These are phyloP conservation scores for Adansonia digitata DNA, from an alignment of 345 rosid species.

Conservation along the genomic window DNA sequence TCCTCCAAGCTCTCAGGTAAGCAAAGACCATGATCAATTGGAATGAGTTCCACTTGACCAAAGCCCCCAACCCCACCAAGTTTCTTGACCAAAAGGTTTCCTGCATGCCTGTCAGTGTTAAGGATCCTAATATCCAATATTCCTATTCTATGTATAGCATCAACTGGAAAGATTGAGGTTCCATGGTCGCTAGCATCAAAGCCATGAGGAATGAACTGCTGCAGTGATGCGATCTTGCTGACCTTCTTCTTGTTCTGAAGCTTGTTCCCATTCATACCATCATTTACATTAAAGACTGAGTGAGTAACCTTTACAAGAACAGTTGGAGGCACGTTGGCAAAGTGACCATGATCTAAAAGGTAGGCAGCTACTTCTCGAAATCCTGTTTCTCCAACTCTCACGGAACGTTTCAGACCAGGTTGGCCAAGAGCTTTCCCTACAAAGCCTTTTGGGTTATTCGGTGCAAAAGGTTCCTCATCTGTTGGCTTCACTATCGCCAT, in stretches of 20 bases:
- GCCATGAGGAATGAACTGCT: slow-evolving; percentile 84
- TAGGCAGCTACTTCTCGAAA: slow-evolving; percentile 95
- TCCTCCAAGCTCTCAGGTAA: slow-evolving; percentile 92
- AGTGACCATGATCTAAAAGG: slow-evolving; percentile 74
- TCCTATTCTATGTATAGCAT: slow-evolving; percentile 83
- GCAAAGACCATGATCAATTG: slow-evolving; percentile 95
- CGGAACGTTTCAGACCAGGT: slow-evolving; percentile 88
- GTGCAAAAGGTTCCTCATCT: slow-evolving; percentile 98
- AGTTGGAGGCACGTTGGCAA: slow-evolving; percentile 91
- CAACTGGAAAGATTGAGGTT: slow-evolving; percentile 88
- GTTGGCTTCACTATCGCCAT: slow-evolving; percentile 95
- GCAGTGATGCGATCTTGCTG: slow-evolving; percentile 94
- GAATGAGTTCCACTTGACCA: slow-evolving; percentile 82
- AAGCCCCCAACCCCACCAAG: slow-evolving; percentile 57
- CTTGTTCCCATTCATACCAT: slow-evolving; percentile 69
- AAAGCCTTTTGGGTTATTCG: slow-evolving; percentile 96
- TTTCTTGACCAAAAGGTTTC: slow-evolving; percentile 89
- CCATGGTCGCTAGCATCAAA: slow-evolving; percentile 97
- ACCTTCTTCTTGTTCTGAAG: slow-evolving; percentile 55
- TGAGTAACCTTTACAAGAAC: slow-evolving; percentile 93
- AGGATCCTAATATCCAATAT: slow-evolving; percentile 83
- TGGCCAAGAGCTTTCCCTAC: slow-evolving; percentile 95
- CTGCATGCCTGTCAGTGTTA: slow-evolving; percentile 95
- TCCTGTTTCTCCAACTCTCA: slow-evolving; percentile 94
- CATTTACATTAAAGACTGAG: slow-evolving; percentile 76